These are phyloP conservation scores for Nitzschia putrida DNA, from an alignment of 108 stramenopile species.

Conservation along the genomic window DNA sequence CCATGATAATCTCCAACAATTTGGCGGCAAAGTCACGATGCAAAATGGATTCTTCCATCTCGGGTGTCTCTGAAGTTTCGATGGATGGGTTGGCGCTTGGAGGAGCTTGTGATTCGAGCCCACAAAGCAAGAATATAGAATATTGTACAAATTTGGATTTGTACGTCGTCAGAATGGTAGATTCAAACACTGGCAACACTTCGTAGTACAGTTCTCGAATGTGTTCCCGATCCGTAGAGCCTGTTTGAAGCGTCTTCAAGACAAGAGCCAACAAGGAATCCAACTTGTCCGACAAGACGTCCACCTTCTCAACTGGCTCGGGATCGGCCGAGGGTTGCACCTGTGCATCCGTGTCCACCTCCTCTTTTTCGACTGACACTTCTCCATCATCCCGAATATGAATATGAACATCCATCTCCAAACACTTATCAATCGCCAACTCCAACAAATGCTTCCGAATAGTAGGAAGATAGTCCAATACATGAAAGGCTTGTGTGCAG, in stretches of 20 bases:
- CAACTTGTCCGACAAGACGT: constrained; percentile 62
- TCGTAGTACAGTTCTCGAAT: constrained; percentile 31
- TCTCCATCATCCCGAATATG: constrained; percentile 87
- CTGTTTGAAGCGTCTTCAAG: constrained; percentile 14
- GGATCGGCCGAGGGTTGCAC: constrained; percentile 4
- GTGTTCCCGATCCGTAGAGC: constrained; percentile 7
- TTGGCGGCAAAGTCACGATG: constrained; percentile 78
- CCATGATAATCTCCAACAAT: constrained; percentile 70
- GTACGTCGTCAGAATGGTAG: constrained; percentile 84
- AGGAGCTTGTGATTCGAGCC: constrained; percentile 55
- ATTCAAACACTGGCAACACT: constrained; percentile 61
- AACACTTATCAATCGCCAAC: constrained; percentile 77
- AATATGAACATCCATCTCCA: constrained; percentile 98
- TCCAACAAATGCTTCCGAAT: constrained; percentile 49
- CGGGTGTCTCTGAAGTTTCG: not conserved
- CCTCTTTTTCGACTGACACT: constrained; percentile 66
- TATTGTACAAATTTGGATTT: constrained; percentile 97
- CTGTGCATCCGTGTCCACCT: constrained; percentile 24
- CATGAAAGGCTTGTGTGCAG: constrained; percentile 37
- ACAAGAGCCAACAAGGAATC: constrained; percentile 31
- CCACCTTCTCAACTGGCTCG: constrained; percentile 33
- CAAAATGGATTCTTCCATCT: constrained; percentile 33
- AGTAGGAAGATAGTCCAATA: constrained; percentile 47
- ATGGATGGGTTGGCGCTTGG: constrained; percentile 15
- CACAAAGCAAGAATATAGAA: constrained; percentile 84